Conservation (phyloP, 768 basidiomycete genomes). For the Baorangia bicolor region DNA sequence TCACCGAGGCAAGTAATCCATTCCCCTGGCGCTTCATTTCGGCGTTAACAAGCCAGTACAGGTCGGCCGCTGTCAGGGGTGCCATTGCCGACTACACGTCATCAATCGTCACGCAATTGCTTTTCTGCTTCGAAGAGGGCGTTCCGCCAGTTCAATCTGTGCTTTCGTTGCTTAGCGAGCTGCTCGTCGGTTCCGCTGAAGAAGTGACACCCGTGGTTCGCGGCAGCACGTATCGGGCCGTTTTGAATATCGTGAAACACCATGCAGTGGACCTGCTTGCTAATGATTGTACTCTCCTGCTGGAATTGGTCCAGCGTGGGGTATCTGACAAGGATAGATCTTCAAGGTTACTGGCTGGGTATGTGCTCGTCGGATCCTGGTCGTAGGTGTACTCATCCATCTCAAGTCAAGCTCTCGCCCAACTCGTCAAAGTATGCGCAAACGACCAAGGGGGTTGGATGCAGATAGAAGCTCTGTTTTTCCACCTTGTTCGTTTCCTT, state of each 20-base stretch:
- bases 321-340: conserved; percentile 54
- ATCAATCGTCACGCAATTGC: conserved; percentile 14
- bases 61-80: conserved; percentile 17
- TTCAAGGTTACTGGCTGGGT: conserved; percentile 72
- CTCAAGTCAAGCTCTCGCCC: conserved; percentile 44
- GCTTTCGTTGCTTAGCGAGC: conserved; percentile 34
- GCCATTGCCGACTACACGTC: conserved; percentile 25
- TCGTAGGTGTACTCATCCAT: conserved; percentile 11
- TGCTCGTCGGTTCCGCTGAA: conserved; percentile 45
- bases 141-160: conserved; percentile 31
- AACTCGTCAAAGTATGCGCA: conserved; percentile 45
- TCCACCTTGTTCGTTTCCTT: conserved; percentile 48
- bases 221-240: conserved; percentile 40
- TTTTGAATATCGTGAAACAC: conserved; percentile 45
- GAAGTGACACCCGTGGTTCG: conserved; percentile 50
- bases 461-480: conserved; percentile 42
- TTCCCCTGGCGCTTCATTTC: neutral
- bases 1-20: conserved; percentile 41
- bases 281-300: conserved; percentile 31
- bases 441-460: conserved; percentile 33
- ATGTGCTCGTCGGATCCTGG: conserved; percentile 18
- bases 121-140: conserved; percentile 1
- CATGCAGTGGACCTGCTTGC: conserved; percentile 32
- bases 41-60: conserved; percentile 9
- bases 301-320: conserved; percentile 46